A percentile compares a stretch with the other conserved stretches of the same genome.
Conservation (phyloP, 352 stramenopile species). For the Phytophthora fragariaefolia region DNA sequence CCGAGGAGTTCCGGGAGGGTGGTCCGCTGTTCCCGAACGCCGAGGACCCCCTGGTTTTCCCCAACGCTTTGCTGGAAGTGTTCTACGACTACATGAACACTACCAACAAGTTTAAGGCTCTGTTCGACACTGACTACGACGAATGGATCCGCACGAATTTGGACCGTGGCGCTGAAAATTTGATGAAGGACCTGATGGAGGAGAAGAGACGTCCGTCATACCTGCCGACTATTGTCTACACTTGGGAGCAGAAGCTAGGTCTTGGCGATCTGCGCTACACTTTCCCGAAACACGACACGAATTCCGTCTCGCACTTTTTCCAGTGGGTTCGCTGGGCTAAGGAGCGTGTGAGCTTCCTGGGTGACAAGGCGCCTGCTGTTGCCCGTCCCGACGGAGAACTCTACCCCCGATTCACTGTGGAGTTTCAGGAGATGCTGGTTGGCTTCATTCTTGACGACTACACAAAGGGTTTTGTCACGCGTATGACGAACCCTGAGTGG, state of each 20-base stretch:
- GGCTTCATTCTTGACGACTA: conserved; percentile 76
- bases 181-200: conserved; percentile 51
- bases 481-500: conserved; percentile 73
- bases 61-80: conserved; percentile 64
- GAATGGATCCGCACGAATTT: conserved; percentile 73
- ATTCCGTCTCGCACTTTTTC: conserved; percentile 77
- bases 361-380: conserved; percentile 49
- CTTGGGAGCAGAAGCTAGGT: conserved; percentile 70
- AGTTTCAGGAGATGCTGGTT: conserved; percentile 68
- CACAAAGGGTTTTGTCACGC: conserved; percentile 53
- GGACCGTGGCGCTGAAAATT: conserved; percentile 27
- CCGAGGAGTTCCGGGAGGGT: conserved; percentile 65
- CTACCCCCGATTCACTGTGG: conserved; percentile 73
- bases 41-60: conserved; percentile 60
- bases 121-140: conserved; percentile 60
- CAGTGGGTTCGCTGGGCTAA: conserved; percentile 85
- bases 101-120: conserved; percentile 66
- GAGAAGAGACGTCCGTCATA: conserved; percentile 58
- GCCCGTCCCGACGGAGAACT: conserved; percentile 54
- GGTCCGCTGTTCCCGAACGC: conserved; percentile 64
- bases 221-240: conserved; percentile 56
- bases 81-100: conserved; percentile 62
- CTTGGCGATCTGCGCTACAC: conserved; percentile 66
- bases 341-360: conserved; percentile 72
- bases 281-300: conserved; percentile 66